Evolutionary conservation across 257 asterid species (phyloP).

Genomic region (Verbena officinalis): DNA sequence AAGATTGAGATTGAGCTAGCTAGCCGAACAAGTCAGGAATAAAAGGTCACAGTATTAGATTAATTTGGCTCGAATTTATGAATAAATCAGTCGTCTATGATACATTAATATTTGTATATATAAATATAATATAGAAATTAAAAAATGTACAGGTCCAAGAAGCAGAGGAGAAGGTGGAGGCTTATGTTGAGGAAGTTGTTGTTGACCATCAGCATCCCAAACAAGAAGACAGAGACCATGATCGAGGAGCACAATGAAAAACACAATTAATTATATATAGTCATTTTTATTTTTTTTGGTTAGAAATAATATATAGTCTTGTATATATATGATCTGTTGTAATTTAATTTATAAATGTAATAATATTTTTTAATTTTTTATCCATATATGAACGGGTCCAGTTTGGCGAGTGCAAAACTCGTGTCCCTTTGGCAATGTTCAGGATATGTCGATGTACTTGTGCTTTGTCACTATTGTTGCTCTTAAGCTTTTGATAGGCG

Average conservation of each 20-base stretch:
- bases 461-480: too few relatives aligned
- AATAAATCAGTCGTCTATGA: not conserved
- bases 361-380: not conserved
- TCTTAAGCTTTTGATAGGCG: too few relatives aligned
- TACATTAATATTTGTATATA: not conserved
- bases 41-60: too few relatives aligned
- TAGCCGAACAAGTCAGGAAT: too few relatives aligned
- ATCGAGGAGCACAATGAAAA: constrained; percentile 13
- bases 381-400: too few relatives aligned
- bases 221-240: constrained; percentile 9
- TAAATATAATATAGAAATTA: not conserved
- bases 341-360: not conserved
- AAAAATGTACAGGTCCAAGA: constrained; percentile 26
- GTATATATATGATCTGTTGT: not conserved
- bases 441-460: too few relatives aligned
- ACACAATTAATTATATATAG: not conserved
- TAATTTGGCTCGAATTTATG: not conserved
- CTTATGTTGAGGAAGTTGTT: constrained; percentile 8
- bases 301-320: not conserved
- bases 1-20: too few relatives aligned
- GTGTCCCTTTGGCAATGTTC: too few relatives aligned
- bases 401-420: too few relatives aligned
- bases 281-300: too few relatives aligned
- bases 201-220: not conserved
- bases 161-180: constrained; percentile 33